Conservation (phyloP, 495 filamentous ascomycete species). For the Hyaloscypha hepaticicola region DNA sequence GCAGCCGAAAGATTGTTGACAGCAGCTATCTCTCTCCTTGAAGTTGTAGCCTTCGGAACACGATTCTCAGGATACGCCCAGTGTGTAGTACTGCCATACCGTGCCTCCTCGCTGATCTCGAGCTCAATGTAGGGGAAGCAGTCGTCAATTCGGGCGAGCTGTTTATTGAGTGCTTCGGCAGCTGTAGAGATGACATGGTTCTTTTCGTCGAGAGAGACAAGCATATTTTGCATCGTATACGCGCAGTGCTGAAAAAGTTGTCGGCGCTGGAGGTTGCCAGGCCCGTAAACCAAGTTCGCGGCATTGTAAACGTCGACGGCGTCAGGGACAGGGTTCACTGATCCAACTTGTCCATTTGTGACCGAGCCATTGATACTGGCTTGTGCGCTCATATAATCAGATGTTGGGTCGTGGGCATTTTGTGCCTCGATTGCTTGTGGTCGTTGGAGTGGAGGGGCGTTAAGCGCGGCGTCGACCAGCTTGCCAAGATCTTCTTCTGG, state of each 20-base stretch:
- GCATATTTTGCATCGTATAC: slow-evolving; percentile 67
- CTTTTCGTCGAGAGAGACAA: slow-evolving; percentile 90
- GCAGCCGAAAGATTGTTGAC: slow-evolving; percentile 66
- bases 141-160: slow-evolving; percentile 78
- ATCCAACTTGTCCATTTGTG: slow-evolving; percentile 30
- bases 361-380: slow-evolving; percentile 40
- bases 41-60: slow-evolving; percentile 65
- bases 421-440: slow-evolving; percentile 33
- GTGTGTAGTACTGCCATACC: slow-evolving; percentile 85
- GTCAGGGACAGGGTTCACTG: slow-evolving; percentile 35
- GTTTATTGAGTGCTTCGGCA: slow-evolving; percentile 82
- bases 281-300: slow-evolving; percentile 38
- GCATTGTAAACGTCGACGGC: slow-evolving; percentile 39
- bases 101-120: slow-evolving; percentile 92
- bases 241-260: slow-evolving; percentile 61
- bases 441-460: slow-evolving; percentile 50
- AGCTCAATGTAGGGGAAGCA: slow-evolving; percentile 78
- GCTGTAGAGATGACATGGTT: slow-evolving; percentile 91
- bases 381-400: slow-evolving; percentile 41
- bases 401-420: slow-evolving; percentile 35
- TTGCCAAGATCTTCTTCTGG: slow-evolving; percentile 70
- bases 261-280: slow-evolving; percentile 57
- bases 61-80: slow-evolving; percentile 95
- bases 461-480: slow-evolving; percentile 65
- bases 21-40: slow-evolving; percentile 73